Base-by-base conservation (phyloP, 2,329 filamentous ascomycete species). In the Torrubiella hemipterigena region DNA sequence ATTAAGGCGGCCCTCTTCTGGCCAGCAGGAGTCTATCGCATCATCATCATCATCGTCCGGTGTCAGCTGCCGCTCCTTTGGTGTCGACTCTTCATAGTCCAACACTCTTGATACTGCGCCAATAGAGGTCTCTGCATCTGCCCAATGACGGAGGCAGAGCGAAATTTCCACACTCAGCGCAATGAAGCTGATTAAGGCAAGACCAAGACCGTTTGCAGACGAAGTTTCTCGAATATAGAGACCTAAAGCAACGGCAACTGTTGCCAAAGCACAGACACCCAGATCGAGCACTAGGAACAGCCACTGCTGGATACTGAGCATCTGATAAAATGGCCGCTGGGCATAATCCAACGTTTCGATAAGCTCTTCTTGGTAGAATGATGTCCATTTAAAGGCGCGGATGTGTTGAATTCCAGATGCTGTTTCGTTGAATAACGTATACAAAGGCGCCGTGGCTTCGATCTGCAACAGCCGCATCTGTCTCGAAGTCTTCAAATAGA, bases 251-350 rank as follows among this genome's bases (percentile, higher is more conserved):
- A 37, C 20, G 4, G 67, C 39, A 9, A 65, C 39, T 3, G 60
- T 50, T 1, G 63, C 62, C 15, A 67, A 50, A 4, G 44, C 56
- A 1, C 61, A 56, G 3, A 65, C 58, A 3, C 65, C 48, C 11
- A 68, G 43, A 35, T 67, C 61, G 9, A 71, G 42, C 3, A 67
- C 61, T 2, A 71, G 45, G 0, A 50, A 59, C 0, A 71, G 48
- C 70, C 70, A 75, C 24, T 66, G 56, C 42, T 75, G 70, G 10
- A 70, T 58, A 22, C 61, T 60, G 33, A 57, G 65, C 11, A 74
- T 50, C 3, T 72, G 52, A 42, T 75, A 75, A 31, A 64, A 66
- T 1, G 70, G 68, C 18, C 56, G 49, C 39, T 74, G 70, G 1
- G 68, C 68, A 9, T 51, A 45, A 36, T 74, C 63, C 2, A 74